Conservation (phyloP, 345 rosid species). For the Camelina laxa region DNA sequence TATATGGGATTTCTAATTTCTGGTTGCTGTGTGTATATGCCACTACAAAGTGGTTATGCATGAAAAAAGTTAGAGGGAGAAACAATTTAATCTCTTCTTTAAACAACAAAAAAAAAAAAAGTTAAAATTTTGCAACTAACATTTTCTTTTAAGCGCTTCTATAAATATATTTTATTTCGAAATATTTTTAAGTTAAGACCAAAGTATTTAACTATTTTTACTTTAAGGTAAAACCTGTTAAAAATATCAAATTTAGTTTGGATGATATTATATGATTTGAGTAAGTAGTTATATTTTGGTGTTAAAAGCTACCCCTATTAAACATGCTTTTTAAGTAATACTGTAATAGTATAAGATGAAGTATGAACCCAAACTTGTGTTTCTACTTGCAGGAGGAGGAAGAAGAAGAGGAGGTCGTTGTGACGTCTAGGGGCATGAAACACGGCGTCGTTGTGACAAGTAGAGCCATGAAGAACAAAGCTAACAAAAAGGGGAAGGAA, state of each 20-base stretch:
- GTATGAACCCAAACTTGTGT: background rate
- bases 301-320: too few species aligned
- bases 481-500: background rate
- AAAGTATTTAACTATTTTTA: background rate
- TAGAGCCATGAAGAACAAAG: slow-evolving; percentile 1
- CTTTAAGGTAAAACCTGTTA: background rate
- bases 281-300: too few species aligned
- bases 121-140: background rate
- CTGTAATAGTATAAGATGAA: background rate
- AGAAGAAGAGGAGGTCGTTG: slow-evolving; percentile 3
- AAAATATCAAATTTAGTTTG: background rate
- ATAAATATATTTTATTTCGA: background rate
- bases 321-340: background rate
- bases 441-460: background rate
- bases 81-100: background rate
- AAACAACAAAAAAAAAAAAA: too few species aligned
- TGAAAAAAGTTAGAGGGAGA: background rate
- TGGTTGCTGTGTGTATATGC: background rate
- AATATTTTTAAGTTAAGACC: background rate
- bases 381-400: slow-evolving; percentile 23
- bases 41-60: background rate
- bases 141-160: background rate
- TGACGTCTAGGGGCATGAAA: background rate
- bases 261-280: background rate
- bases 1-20: background rate